Evolutionary conservation across 768 basidiomycete genomes (phyloP).

Genomic region (Arthromyces matolae): DNA sequence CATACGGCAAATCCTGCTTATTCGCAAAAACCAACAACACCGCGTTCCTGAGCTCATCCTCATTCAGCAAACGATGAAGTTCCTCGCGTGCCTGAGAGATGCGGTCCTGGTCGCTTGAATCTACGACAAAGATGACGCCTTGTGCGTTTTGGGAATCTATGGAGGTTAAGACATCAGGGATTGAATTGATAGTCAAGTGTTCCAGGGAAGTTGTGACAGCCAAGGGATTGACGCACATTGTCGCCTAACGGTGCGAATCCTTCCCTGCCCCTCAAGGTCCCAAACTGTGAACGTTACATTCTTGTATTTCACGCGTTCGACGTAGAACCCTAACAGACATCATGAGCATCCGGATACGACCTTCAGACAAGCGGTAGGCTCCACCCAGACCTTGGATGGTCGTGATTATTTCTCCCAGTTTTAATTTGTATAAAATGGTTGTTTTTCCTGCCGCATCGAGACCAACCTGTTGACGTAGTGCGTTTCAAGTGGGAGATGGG

Average conservation of each 20-base stretch:
- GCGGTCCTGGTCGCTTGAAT: conserved; percentile 99
- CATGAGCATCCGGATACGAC: conserved; percentile 20
- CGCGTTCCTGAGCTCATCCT: conserved; percentile 98
- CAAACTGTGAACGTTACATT: conserved; percentile 99
- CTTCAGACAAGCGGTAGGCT: conserved; percentile 9
- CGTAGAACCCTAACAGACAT: conserved; percentile 94
- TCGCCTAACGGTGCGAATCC: conserved; percentile 99
- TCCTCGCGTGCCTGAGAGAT: conserved; percentile 98
- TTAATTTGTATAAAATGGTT: conserved; percentile 98
- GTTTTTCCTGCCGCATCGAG: conserved; percentile 99
- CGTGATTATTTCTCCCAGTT: conserved; percentile 99
- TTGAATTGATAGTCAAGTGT: conserved; percentile 17
- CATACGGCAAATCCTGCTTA: conserved; percentile 99
- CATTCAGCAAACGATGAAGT: conserved; percentile 98
- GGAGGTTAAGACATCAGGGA: too few relatives aligned
- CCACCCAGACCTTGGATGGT: conserved; percentile 99
- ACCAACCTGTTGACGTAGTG: too few relatives aligned
- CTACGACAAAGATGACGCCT: conserved; percentile 99
- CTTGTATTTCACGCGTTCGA: conserved; percentile 99
- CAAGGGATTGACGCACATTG: conserved; percentile 88
- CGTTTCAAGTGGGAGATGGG: too few relatives aligned
- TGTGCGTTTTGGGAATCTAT: conserved; percentile 99
- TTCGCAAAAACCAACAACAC: conserved; percentile 99
- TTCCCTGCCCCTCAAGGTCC: conserved; percentile 99
- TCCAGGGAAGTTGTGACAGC: conserved; percentile 13